A percentile compares a stretch with the other conserved stretches of the same genome.
phyloP scores from a whole-genome alignment of 2,329 filamentous ascomycete species.

The Pestalotiopsis sp. region DNA sequence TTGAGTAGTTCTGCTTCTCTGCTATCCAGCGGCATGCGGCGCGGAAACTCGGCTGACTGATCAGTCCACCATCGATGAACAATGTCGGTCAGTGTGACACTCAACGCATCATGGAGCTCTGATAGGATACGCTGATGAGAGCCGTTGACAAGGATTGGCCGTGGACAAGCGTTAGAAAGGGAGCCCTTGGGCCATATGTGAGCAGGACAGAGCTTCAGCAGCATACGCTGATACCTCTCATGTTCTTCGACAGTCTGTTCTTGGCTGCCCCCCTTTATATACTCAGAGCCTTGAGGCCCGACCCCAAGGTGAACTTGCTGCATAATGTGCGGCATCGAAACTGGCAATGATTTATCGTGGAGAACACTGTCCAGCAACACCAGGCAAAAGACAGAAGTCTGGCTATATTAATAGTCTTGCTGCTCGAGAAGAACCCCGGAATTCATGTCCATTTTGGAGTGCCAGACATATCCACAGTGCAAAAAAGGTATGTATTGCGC shows the following conservation, averaged over 20 bases:
- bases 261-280: not conserved
- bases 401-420: not conserved
- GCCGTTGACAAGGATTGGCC: constrained; percentile 35
- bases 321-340: not conserved
- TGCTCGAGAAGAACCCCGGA: not conserved
- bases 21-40: constrained; percentile 35
- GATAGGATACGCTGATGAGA: constrained; percentile 32
- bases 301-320: not conserved
- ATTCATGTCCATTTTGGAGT: not conserved
- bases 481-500: not conserved
- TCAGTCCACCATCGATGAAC: constrained; percentile 43
- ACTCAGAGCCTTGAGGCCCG: not conserved
- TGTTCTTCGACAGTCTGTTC: not conserved
- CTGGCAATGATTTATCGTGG: not conserved
- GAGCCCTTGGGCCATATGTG: constrained; percentile 30
- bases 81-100: constrained; percentile 35
- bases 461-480: not conserved
- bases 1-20: constrained; percentile 12
- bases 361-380: not conserved
- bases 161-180: constrained; percentile 29
- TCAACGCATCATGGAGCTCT: constrained; percentile 33
- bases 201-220: constrained; percentile 9
- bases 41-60: constrained; percentile 28
- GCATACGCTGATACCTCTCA: not conserved
- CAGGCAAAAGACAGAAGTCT: not conserved